Evolutionary conservation across 2,329 filamentous ascomycete genomes (phyloP).

Genomic region (Botryotinia narcissicola): DNA sequence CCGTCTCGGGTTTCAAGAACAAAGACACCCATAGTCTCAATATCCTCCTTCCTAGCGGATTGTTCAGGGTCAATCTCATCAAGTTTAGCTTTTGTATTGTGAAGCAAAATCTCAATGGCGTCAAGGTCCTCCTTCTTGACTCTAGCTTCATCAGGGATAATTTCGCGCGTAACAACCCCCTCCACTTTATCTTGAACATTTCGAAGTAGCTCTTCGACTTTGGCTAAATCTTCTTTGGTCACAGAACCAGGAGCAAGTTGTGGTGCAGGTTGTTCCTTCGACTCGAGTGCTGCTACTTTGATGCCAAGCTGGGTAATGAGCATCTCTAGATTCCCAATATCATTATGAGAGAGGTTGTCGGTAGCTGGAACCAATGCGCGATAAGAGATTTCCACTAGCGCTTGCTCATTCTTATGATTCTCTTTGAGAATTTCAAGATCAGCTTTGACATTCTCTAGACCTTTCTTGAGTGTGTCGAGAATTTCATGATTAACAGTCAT

Average conservation of each 20-base stretch:
- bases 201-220: constrained; percentile 53
- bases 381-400: constrained; percentile 52
- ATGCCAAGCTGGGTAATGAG: constrained; percentile 78
- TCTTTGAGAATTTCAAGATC: constrained; percentile 80
- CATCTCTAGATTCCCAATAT: constrained; percentile 82
- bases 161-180: constrained; percentile 47
- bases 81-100: constrained; percentile 83
- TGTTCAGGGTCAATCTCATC: constrained; percentile 80
- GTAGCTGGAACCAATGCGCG: constrained; percentile 47
- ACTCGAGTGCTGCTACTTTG: constrained; percentile 78
- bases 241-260: constrained; percentile 43
- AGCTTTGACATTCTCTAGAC: constrained; percentile 68
- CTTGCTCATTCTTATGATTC: constrained; percentile 42
- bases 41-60: constrained; percentile 62
- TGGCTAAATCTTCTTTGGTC: constrained; percentile 54
- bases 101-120: constrained; percentile 84
- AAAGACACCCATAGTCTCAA: constrained; percentile 53
- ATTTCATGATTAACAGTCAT: constrained; percentile 87
- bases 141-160: constrained; percentile 42
- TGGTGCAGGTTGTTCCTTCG: constrained; percentile 47
- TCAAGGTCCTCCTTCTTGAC: constrained; percentile 81
- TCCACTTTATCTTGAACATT: constrained; percentile 59
- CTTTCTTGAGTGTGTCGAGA: constrained; percentile 80
- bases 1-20: constrained; percentile 74
- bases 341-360: constrained; percentile 61